Evolutionary conservation across 2,329 filamentous ascomycete species (phyloP), one percentile per base, ranked within the genome.

Genomic region (Colletotrichum sansevieriae): DNA sequence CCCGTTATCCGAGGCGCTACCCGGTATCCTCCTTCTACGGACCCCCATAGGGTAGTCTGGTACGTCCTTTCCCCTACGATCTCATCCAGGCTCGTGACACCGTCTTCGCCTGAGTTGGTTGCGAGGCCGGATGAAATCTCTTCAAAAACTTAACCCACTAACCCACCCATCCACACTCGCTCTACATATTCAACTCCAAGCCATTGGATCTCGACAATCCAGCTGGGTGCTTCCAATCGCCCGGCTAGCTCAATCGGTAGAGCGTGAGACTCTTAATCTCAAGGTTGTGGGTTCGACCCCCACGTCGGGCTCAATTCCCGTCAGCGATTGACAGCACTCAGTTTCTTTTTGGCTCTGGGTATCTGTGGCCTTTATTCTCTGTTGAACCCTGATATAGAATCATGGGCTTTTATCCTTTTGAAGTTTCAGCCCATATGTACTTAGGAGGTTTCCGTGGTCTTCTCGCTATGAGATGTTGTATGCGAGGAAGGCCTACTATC

Each of bases 231-330:
- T 51, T 60, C 44, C 44, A 51, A 51, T 60, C 59, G 84, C 84
- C 84, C 82, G 84, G 84, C 83, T 89, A 89, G 87, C 87, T 89
- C 87, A 89, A 89, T 89, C 86, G 86, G 87, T 90, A 91, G 88
- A 91, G 88, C 88, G 88, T 90, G 85, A 89, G 88, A 90, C 88
- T 91, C 88, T 87, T 87, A 87, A 85, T 85, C 84, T 85, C 82
- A 84, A 85, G 83, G 83, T 81, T 85, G 83, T 81, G 82, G 82
- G 85, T 87, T 86, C 83, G 83, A 84, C 67, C 70, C 70, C 66
- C 66, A 69, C 66, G 66, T 69, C 66, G 66, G 66, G 66, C 66
- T 69, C 62, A 69, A 66, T 66, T 69, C 66, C 62, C 66, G 66
- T 69, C 66, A 44, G 49, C 66, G 66, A 52, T 69, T 69, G 66